phyloP scores from a whole-genome alignment of 2,329 filamentous ascomycete species.

The Phyllosticta citribraziliensis region DNA sequence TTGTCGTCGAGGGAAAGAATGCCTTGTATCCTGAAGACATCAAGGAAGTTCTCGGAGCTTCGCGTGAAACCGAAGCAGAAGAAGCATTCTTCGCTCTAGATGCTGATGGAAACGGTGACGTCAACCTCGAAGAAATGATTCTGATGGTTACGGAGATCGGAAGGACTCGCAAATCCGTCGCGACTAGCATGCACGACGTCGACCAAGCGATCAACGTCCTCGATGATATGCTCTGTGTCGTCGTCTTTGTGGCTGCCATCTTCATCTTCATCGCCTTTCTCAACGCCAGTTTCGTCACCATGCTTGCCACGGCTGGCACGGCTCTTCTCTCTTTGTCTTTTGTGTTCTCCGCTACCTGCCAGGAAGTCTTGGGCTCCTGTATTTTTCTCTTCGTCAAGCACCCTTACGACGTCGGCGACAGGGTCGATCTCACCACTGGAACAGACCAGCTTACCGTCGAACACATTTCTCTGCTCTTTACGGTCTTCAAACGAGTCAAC shows the following conservation, averaged over 20 bases:
- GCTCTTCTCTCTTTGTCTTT: slow-evolving; percentile 93
- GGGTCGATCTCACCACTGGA: slow-evolving; percentile 63
- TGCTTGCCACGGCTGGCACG: slow-evolving; percentile 81
- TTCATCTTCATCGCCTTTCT: slow-evolving; percentile 88
- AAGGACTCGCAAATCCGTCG: slow-evolving; percentile 77
- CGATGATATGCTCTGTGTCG: slow-evolving; percentile 71
- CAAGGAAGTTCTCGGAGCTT: slow-evolving; percentile 71
- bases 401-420: slow-evolving; percentile 90
- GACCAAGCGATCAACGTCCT: slow-evolving; percentile 87
- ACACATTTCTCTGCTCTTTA: slow-evolving; percentile 88
- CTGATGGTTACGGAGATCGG: slow-evolving; percentile 76
- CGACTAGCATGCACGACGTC: slow-evolving; percentile 93
- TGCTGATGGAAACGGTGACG: slow-evolving; percentile 81
- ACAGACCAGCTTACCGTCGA: slow-evolving; percentile 69
- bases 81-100: slow-evolving; percentile 78
- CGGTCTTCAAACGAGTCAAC: slow-evolving; percentile 75
- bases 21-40: slow-evolving; percentile 72
- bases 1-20: slow-evolving; percentile 83
- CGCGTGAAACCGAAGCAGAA: slow-evolving; percentile 67
- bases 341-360: slow-evolving; percentile 81
- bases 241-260: slow-evolving; percentile 70
- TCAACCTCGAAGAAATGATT: slow-evolving; percentile 92
- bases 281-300: slow-evolving; percentile 74
- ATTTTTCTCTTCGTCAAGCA: slow-evolving; percentile 99
- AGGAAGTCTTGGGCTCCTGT: slow-evolving; percentile 95